phyloP scores from a whole-genome alignment of 306 rosid species.

The Begonia peltatifolia region DNA sequence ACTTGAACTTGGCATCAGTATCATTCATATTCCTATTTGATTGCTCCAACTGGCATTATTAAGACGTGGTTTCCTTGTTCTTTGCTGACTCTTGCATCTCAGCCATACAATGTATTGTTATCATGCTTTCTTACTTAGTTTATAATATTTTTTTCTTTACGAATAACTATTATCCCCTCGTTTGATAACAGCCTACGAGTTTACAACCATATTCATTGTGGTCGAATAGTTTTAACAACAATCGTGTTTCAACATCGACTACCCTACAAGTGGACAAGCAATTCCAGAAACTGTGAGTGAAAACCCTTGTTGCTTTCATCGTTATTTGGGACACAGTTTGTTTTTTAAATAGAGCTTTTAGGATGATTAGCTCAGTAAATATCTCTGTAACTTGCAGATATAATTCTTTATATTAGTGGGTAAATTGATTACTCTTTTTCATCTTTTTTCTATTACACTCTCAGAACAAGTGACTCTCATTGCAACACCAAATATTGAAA shows the following conservation, averaged over 20 bases:
- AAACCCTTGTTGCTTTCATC: slow-evolving; percentile 5
- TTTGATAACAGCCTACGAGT: slow-evolving; percentile 34
- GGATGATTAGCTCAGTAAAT: too few species aligned
- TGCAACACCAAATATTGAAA: too few species aligned
- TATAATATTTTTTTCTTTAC: not conserved
- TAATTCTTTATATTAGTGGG: too few species aligned
- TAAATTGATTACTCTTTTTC: too few species aligned
- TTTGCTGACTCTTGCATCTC: slow-evolving; percentile 1
- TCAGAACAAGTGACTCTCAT: too few species aligned
- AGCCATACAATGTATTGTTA: not conserved
- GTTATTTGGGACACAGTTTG: too few species aligned
- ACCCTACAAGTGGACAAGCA: slow-evolving; percentile 45
- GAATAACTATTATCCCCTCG: not conserved
- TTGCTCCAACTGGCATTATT: not conserved
- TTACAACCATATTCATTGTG: slow-evolving; percentile 44
- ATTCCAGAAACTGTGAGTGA: slow-evolving; percentile 69
- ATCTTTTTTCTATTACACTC: too few species aligned
- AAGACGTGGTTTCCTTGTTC: not conserved
- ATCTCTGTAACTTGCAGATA: too few species aligned
- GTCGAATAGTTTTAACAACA: slow-evolving; percentile 29
- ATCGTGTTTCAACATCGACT: slow-evolving; percentile 26
- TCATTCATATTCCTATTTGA: not conserved
- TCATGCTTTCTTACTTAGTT: too few species aligned
- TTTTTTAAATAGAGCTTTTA: too few species aligned
- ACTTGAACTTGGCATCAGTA: not conserved